These are phyloP conservation scores for Chalaropsis ovoidea DNA, from an alignment of 2,329 filamentous ascomycete species.

Conservation along the genomic window DNA sequence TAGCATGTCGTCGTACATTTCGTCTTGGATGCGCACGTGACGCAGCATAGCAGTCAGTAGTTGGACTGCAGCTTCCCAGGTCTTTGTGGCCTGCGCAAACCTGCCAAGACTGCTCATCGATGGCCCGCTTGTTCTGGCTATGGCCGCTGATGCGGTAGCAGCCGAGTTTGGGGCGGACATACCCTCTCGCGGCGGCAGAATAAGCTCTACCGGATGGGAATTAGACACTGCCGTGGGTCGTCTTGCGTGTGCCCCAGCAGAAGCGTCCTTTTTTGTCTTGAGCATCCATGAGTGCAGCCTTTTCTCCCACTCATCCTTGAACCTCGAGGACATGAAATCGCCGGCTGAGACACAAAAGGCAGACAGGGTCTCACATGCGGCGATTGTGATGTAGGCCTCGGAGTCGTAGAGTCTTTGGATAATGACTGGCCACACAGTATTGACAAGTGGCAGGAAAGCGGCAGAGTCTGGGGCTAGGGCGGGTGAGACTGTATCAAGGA, in stretches of 20 bases:
- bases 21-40: conserved; percentile 55
- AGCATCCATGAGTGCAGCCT: conserved; percentile 36
- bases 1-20: conserved; percentile 61
- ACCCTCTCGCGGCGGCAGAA: conserved; percentile 13
- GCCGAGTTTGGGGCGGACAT: not conserved
- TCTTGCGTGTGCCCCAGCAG: conserved; percentile 25
- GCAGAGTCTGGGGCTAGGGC: conserved; percentile 68
- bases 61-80: conserved; percentile 53
- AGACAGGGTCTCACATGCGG: conserved; percentile 58
- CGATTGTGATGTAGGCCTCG: conserved; percentile 58
- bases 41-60: conserved; percentile 52
- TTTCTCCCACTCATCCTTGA: conserved; percentile 61
- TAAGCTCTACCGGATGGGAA: not conserved
- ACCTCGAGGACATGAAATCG: conserved; percentile 66
- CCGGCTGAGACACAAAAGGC: conserved; percentile 62
- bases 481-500: conserved; percentile 62
- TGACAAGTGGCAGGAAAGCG: conserved; percentile 77
- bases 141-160: not conserved
- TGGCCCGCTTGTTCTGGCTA: not conserved
- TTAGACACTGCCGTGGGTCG: not conserved
- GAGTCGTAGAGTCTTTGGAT: conserved; percentile 55
- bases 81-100: conserved; percentile 51
- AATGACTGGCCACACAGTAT: conserved; percentile 81
- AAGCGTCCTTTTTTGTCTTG: conserved; percentile 37
- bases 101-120: conserved; percentile 39